Evolutionary conservation across 176 grass and related monocot genomes (phyloP).

Genomic region (Musa acuminata): DNA sequence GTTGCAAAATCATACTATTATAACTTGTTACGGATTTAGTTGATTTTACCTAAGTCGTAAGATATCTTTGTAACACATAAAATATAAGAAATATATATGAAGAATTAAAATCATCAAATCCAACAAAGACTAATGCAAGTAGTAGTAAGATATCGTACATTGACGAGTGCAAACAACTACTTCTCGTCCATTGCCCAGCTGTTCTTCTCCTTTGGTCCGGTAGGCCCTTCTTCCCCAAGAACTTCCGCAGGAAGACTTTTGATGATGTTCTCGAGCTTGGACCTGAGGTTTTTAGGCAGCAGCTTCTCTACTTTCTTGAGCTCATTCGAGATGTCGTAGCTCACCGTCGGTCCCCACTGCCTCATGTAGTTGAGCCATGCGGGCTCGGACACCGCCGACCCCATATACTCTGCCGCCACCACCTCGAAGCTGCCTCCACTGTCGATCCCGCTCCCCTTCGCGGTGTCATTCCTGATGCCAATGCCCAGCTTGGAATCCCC

Average conservation of each 20-base stretch:
- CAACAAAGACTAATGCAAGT: too few species aligned
- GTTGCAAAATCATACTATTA: too few species aligned
- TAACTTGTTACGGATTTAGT: too few species aligned
- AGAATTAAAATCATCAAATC: too few species aligned
- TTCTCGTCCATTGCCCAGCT: constrained; percentile 65
- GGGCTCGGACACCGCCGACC: constrained; percentile 27
- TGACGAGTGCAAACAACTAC: background rate
- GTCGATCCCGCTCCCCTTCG: constrained; percentile 48
- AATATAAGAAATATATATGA: too few species aligned
- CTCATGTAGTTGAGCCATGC: constrained; percentile 61
- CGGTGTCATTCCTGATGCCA: constrained; percentile 77
- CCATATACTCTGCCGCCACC: constrained; percentile 62
- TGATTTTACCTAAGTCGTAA: too few species aligned
- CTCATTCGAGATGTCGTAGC: constrained; percentile 53
- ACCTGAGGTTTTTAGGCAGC: constrained; percentile 35
- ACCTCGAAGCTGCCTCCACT: constrained; percentile 39
- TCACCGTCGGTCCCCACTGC: constrained; percentile 74
- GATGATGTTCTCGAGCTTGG: constrained; percentile 35
- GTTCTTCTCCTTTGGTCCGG: constrained; percentile 61
- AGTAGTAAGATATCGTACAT: background rate
- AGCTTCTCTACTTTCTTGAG: constrained; percentile 44
- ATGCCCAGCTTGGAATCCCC: constrained; percentile 42
- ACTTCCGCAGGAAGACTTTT: constrained; percentile 34
- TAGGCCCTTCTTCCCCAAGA: constrained; percentile 66
- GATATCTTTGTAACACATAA: too few species aligned